A percentile compares a stretch with the other conserved stretches of the same genome.
Evolutionary conservation across 2,329 filamentous ascomycete genomes (phyloP).

Genomic region (Neofusicoccum parvum): DNA sequence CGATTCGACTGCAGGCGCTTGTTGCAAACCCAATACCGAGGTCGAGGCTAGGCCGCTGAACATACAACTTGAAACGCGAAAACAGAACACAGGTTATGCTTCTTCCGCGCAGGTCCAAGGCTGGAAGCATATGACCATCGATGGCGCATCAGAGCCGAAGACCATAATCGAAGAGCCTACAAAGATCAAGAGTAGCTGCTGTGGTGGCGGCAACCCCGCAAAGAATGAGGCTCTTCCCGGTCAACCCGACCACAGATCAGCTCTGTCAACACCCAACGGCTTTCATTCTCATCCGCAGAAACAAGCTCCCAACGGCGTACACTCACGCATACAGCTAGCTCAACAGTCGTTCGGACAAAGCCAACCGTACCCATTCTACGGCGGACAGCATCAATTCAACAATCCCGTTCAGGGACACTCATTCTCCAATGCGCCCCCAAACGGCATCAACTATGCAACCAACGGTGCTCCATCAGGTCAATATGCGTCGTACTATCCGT

Average conservation of each 20-base stretch:
- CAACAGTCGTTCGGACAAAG: not conserved
- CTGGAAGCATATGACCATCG: conserved; percentile 16
- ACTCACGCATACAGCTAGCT: not conserved
- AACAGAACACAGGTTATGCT: conserved; percentile 2
- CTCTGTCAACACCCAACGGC: not conserved
- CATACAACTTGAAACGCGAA: conserved; percentile 17
- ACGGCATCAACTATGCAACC: not conserved
- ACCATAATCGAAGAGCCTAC: not conserved
- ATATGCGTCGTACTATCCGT: not conserved
- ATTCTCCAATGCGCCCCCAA: not conserved
- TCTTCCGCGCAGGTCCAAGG: conserved; percentile 13
- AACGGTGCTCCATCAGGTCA: not conserved
- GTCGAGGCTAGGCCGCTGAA: conserved; percentile 1
- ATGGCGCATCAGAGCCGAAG: conserved; percentile 1
- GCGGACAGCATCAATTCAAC: not conserved
- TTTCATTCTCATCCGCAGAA: not conserved
- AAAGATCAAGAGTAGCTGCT: not conserved
- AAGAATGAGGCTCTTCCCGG: not conserved
- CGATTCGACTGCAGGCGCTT: not conserved
- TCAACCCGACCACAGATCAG: not conserved
- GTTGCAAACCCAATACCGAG: not conserved
- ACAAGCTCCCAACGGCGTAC: not conserved
- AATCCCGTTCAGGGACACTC: not conserved
- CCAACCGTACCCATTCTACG: conserved; percentile 1
- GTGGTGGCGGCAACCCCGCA: not conserved